Base-by-base conservation (phyloP, 805 yeast genomes). In the Candida dajiaensis region DNA sequence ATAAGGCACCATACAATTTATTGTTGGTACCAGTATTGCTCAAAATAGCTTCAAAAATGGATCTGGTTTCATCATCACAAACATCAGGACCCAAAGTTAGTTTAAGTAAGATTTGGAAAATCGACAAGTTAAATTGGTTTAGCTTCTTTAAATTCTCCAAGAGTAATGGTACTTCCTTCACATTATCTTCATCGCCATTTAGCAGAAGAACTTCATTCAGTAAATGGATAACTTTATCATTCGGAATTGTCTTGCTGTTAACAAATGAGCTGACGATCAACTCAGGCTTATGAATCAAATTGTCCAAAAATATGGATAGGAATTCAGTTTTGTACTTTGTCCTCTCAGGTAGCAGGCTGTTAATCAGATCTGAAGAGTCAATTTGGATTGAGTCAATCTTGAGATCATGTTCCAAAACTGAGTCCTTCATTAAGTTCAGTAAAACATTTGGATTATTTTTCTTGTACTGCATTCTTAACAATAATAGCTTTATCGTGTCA, bases 81-180 rank as follows among this genome's bases (percentile, higher is more conserved):
- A 48, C 42, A 7, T 50, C 52, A 11, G 25, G 21, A 15, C 16
- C 43, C 35, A 72, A 45, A 2, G 62, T 47, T 10, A 62, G 47
- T 33, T 67, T 66, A 44, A 74, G 59, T 3, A 72, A 45, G 37
- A 72, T 52, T 48, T 75, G 79, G 31, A 68, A 59, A 2, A 74
- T 50, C 2, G 74, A 72, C 20, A 75, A 53, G 47, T 70, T 72
- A 53, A 70, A 72, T 42, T 69, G 70, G 44, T 68, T 59, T 19
- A 72, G 46, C 3, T 53, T 50, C 12, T 51, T 46, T 2, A 71
- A 48, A 5, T 65, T 45, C 9, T 50, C 49, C 25, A 41, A 44
- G 11, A 62, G 22, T 16, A 50, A 50, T 15, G 26, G 38, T 15
- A 38, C 18, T 20, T 29, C 22, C 16, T 44, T 18, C 29, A 11